Evolutionary conservation across 1,284 basidiomycete species (phyloP).

Genomic region (Flammula alnicola): DNA sequence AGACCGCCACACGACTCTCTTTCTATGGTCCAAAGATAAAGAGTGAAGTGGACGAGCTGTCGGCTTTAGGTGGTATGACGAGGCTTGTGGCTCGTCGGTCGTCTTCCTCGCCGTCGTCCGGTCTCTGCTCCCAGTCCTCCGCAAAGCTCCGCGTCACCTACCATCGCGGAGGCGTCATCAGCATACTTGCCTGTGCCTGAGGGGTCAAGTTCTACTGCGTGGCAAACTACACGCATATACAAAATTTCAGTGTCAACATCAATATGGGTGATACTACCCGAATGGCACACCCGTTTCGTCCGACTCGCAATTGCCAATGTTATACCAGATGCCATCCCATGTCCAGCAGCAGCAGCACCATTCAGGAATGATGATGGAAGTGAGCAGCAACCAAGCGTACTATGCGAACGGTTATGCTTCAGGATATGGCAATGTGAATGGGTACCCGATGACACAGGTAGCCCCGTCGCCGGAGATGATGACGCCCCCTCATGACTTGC

Average conservation of each 20-base stretch:
- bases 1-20: conserved; percentile 29
- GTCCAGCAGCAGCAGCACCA: conserved; percentile 22
- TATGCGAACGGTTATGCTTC: conserved; percentile 25
- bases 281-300: conserved; percentile 17
- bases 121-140: conserved; percentile 43
- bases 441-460: conserved; percentile 27
- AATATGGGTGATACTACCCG: conserved; percentile 29
- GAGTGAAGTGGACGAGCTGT: conserved; percentile 61
- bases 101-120: conserved; percentile 51
- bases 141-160: conserved; percentile 37
- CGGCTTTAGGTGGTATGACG: conserved; percentile 63
- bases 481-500: conserved; percentile 40
- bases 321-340: conserved; percentile 26
- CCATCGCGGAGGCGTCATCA: conserved; percentile 21
- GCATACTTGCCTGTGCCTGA: conserved; percentile 19
- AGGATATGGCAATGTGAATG: conserved; percentile 27
- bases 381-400: conserved; percentile 13
- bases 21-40: conserved; percentile 46
- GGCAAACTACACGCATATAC: conserved; percentile 39
- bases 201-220: conserved; percentile 24
- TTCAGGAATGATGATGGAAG: conserved; percentile 11
- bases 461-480: conserved; percentile 31
- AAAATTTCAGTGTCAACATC: conserved; percentile 35
- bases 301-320: conserved; percentile 19
- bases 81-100: conserved; percentile 59